Base-by-base conservation (phyloP, 345 rosid genomes). In the Limnanthes douglasii region DNA sequence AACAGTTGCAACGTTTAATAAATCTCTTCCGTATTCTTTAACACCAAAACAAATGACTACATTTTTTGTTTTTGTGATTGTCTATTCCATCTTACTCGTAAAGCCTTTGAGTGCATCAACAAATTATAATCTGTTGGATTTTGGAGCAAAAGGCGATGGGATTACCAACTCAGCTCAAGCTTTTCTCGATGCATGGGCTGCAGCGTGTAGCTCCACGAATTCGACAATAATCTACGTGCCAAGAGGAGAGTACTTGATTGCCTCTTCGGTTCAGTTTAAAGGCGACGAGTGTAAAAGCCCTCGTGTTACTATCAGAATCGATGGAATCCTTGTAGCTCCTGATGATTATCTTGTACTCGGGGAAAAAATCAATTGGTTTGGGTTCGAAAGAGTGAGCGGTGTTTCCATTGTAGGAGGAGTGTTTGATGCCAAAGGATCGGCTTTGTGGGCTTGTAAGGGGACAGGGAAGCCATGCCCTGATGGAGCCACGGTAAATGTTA, bases 391-490 rank as follows among this genome's bases (percentile, higher is more conserved):
- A 19, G 84, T 74, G 18, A 41, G 18, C 14, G 73, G 61, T 25
- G 61, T 66, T 44, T 56, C 72, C 17, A 51, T 78, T 4, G 17
- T 43, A 21, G 84, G 84, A 9, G 73, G 78, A 5, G 29, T 46
- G 6, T 43, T 74, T 11, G 80, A 78, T 45, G 84, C 80, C 12
- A 63, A 59, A 12, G 92, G 84, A 6, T 11, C 70, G 1, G 41
- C 59, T 7, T 54, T 78, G 45, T 78, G 84, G 80, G 62, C 32
- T 23, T 70, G 84, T 39, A 74, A 74, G 15, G 59, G 54, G 11
- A 27, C 56, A 15, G 49, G 50, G 40, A 5, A 24, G 3, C 10
- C 2, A 14, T 74, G 84, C 46, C 80, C 77, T 8, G 23, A 21
- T 29, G 84, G 80, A 20, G 75, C 78, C 36, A 66, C 80, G 70